Evolutionary conservation across 306 rosid species (phyloP).

Genomic region (Lagenaria siceraria): DNA sequence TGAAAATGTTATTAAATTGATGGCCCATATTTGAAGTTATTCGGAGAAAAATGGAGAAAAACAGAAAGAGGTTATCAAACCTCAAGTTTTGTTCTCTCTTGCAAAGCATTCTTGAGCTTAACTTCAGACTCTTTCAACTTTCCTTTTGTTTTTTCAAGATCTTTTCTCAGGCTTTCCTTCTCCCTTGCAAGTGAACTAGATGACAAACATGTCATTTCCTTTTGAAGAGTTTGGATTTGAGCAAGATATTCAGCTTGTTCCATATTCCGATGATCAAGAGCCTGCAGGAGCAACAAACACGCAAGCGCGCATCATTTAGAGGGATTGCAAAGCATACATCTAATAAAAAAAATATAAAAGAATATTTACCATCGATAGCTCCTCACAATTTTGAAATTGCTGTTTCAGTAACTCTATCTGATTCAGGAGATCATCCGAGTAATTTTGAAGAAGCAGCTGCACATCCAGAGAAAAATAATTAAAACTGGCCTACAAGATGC

Average conservation of each 20-base stretch:
- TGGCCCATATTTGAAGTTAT: neutral
- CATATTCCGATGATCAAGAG: constrained; percentile 34
- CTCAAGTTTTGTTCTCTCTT: constrained; percentile 90
- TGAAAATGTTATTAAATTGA: constrained; percentile 15
- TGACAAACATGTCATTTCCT: constrained; percentile 43
- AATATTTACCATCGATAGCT: constrained; percentile 38
- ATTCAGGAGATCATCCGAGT: constrained; percentile 48
- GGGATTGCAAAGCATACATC: neutral
- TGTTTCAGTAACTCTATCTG: constrained; percentile 38
- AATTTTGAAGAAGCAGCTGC: constrained; percentile 39
- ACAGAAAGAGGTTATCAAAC: constrained; percentile 16
- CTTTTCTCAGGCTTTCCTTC: constrained; percentile 61
- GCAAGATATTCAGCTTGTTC: constrained; percentile 52
- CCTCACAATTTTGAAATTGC: constrained; percentile 37
- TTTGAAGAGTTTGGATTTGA: constrained; percentile 52
- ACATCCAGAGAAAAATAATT: constrained; percentile 18
- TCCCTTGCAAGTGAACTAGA: constrained; percentile 66
- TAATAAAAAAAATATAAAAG: neutral
- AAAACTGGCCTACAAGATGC: neutral
- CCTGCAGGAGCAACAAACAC: constrained; percentile 30
- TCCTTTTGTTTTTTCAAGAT: constrained; percentile 57
- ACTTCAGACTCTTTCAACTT: constrained; percentile 70
- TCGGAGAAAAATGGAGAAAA: neutral
- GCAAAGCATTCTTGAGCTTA: constrained; percentile 68
- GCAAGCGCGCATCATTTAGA: neutral